Percentiles rank a stretch among this genome's conserved stretches.
Conservation (phyloP, 2,329 filamentous ascomycete genomes). For the Aspergillus unguis region DNA sequence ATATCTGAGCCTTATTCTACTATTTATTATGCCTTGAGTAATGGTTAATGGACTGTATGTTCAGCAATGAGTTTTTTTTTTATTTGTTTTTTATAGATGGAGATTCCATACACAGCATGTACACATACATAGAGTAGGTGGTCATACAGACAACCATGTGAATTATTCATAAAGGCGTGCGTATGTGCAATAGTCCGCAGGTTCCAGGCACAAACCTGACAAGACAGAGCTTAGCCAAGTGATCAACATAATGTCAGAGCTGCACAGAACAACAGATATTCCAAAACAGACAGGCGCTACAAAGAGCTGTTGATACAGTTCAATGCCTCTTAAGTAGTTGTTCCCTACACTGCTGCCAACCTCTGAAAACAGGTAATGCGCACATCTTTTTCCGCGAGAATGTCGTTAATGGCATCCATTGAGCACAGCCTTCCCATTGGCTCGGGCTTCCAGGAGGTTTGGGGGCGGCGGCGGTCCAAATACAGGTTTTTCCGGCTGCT, state of each 20-base stretch:
- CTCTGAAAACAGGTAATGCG: not conserved
- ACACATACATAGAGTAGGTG: slow-evolving; percentile 28
- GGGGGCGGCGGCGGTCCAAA: slow-evolving; percentile 52
- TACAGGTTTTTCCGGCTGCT: slow-evolving; percentile 40
- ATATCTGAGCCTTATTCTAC: not conserved
- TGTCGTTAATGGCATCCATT: slow-evolving; percentile 39
- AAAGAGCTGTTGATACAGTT: slow-evolving; percentile 4
- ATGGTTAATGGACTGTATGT: too few species aligned
- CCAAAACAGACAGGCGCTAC: slow-evolving; percentile 9
- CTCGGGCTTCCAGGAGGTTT: slow-evolving; percentile 45
- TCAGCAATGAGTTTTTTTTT: too few species aligned
- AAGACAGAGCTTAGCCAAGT: not conserved
- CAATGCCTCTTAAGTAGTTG: too few species aligned
- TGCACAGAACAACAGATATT: slow-evolving; percentile 4
- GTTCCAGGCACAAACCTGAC: not conserved
- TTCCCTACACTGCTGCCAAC: not conserved
- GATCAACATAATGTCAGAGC: too few species aligned
- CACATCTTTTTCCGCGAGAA: not conserved
- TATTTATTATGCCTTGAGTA: too few species aligned
- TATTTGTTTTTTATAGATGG: too few species aligned
- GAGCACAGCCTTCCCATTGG: slow-evolving; percentile 44
- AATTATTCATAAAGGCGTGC: too few species aligned
- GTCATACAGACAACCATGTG: slow-evolving; percentile 11
- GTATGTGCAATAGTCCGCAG: too few species aligned
- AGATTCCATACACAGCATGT: slow-evolving; percentile 26